phyloP scores from a whole-genome alignment of 2,329 filamentous ascomycete species.

The Cordyceps sp. region DNA sequence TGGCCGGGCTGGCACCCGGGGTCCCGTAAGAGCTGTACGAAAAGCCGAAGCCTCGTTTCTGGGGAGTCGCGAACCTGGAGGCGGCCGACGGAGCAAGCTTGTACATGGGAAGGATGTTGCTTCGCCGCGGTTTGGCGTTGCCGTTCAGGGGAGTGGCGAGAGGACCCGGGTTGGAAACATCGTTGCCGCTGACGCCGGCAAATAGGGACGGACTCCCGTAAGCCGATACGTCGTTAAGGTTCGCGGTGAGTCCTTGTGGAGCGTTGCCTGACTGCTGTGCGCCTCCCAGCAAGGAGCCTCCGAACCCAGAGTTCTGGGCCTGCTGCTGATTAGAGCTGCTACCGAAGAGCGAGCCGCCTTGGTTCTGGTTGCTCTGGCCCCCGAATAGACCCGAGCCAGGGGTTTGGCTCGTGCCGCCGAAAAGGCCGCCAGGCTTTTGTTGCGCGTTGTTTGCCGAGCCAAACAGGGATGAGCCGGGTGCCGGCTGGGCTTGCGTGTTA shows the following conservation, averaged over 20 bases:
- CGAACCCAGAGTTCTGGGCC: constrained; percentile 22
- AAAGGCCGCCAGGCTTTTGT: constrained; percentile 30
- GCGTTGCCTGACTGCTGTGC: constrained; percentile 30
- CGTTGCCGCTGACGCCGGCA: constrained; percentile 48
- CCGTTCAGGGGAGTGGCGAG: constrained; percentile 77
- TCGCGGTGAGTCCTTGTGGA: constrained; percentile 57
- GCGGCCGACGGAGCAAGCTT: constrained; percentile 72
- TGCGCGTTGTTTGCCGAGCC: constrained; percentile 20
- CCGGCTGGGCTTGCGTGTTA: constrained; percentile 19
- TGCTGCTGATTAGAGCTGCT: constrained; percentile 30
- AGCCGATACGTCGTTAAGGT: constrained; percentile 67
- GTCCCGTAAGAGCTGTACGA: constrained; percentile 86
- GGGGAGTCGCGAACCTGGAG: constrained; percentile 66
- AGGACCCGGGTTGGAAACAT: constrained; percentile 60
- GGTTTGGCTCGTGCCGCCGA: constrained; percentile 29
- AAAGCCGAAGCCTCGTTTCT: constrained; percentile 79
- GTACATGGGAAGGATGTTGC: constrained; percentile 68
- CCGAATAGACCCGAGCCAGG: constrained; percentile 38
- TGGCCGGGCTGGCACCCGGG: constrained; percentile 52
- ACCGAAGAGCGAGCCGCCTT: constrained; percentile 27
- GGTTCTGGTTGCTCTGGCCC: constrained; percentile 25
- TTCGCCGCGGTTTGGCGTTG: constrained; percentile 58
- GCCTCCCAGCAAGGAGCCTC: constrained; percentile 42
- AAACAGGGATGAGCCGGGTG: constrained; percentile 31
- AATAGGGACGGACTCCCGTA: constrained; percentile 86